A percentile compares a stretch with the other conserved stretches of the same genome.
phyloP scores from a whole-genome alignment of 768 basidiomycete species.

The Russula sp. region DNA sequence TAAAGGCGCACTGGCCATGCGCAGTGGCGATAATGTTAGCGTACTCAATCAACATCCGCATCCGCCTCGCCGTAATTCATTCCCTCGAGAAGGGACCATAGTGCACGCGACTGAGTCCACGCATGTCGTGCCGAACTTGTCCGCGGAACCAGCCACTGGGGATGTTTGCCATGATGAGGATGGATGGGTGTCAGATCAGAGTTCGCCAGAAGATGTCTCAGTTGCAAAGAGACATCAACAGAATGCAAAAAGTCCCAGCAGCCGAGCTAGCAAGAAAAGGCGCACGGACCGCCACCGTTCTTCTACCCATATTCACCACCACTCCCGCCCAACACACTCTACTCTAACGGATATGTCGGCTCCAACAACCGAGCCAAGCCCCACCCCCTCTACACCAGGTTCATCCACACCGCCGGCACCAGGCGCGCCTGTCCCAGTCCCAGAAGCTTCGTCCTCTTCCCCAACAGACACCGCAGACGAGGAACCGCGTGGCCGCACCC shows the following conservation, averaged over 20 bases:
- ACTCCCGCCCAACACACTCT: neutral
- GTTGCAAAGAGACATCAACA: neutral
- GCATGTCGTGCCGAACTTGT: neutral
- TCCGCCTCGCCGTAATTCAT: neutral
- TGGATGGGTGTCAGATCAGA: slow-evolving; percentile 57
- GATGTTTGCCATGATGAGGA: slow-evolving; percentile 36
- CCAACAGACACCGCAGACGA: slow-evolving; percentile 11
- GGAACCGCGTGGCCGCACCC: slow-evolving; percentile 22
- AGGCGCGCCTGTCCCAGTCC: neutral
- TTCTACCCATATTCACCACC: neutral
- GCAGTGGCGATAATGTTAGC: neutral
- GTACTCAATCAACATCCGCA: neutral
- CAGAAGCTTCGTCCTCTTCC: neutral
- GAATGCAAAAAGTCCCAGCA: slow-evolving; percentile 3
- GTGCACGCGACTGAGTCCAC: neutral
- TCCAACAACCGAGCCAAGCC: neutral
- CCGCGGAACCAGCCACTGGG: slow-evolving; percentile 6
- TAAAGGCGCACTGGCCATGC: slow-evolving; percentile 2
- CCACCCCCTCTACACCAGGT: slow-evolving; percentile 7
- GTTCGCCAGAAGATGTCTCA: slow-evolving; percentile 23
- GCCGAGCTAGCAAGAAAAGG: slow-evolving; percentile 8
- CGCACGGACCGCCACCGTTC: neutral
- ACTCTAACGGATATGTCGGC: neutral
- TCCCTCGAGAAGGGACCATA: neutral
- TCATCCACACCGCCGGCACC: slow-evolving; percentile 11